Evolutionary conservation across 371 early-diverging fungal species (phyloP).

Genomic region (Mucor velutinosus): DNA sequence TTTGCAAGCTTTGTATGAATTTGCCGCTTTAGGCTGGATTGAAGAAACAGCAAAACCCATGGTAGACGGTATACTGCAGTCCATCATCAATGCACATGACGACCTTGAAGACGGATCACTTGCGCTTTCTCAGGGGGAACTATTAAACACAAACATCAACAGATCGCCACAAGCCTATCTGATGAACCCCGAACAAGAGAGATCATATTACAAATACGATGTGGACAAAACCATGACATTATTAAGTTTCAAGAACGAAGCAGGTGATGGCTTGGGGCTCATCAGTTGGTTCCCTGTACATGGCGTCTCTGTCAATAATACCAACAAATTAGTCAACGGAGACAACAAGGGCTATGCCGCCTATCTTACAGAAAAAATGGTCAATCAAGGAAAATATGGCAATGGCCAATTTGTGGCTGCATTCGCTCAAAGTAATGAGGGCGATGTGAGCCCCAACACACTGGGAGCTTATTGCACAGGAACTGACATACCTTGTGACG

Average conservation of each 20-base stretch:
- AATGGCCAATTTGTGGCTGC: constrained; percentile 56
- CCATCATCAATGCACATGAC: constrained; percentile 60
- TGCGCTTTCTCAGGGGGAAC: constrained; percentile 35
- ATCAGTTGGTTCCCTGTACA: constrained; percentile 66
- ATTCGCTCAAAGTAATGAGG: constrained; percentile 67
- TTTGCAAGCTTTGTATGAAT: constrained; percentile 35
- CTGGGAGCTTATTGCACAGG: constrained; percentile 59
- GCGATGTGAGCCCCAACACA: constrained; percentile 68
- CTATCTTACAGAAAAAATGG: constrained; percentile 49
- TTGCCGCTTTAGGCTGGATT: constrained; percentile 42
- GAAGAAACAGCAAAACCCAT: constrained; percentile 55
- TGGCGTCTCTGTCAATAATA: constrained; percentile 61
- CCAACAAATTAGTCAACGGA: constrained; percentile 56
- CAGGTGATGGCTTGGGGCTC: constrained; percentile 35
- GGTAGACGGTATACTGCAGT: constrained; percentile 54
- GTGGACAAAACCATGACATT: constrained; percentile 58
- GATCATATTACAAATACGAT: constrained; percentile 52
- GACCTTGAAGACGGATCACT: constrained; percentile 41
- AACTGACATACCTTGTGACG: constrained; percentile 65
- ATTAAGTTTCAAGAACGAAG: constrained; percentile 33
- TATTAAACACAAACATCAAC: constrained; percentile 58
- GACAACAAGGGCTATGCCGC: constrained; percentile 75
- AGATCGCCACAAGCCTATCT: constrained; percentile 59
- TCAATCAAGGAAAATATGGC: constrained; percentile 15
- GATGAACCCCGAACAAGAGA: constrained; percentile 58